Evolutionary conservation across 345 rosid species (phyloP).

Genomic region (Pugionium dolabratum): DNA sequence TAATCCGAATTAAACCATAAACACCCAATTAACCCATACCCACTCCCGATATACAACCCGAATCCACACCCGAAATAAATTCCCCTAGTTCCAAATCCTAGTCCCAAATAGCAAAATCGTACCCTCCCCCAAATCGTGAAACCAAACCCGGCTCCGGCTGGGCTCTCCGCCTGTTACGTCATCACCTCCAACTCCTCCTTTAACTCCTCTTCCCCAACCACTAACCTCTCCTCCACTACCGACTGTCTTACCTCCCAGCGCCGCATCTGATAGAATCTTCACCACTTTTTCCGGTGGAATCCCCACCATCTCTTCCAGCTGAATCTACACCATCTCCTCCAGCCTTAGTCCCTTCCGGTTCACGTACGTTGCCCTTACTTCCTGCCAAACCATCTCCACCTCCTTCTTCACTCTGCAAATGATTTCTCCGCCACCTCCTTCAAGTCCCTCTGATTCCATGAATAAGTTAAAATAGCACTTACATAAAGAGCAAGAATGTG

Average conservation of each 20-base stretch:
- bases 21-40: too few relatives aligned
- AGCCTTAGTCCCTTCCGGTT: slow-evolving; percentile 16
- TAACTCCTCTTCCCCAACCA: slow-evolving; percentile 20
- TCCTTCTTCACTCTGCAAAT: slow-evolving; percentile 21
- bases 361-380: slow-evolving; percentile 35
- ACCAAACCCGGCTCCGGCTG: slow-evolving; percentile 20
- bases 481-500: too few relatives aligned
- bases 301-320: background rate
- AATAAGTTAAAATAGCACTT: too few relatives aligned
- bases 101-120: too few relatives aligned
- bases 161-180: slow-evolving; percentile 28
- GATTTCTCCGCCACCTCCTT: slow-evolving; percentile 23
- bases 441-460: too few relatives aligned
- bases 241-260: slow-evolving; percentile 18
- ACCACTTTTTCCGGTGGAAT: background rate
- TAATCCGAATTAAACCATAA: too few relatives aligned
- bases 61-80: too few relatives aligned
- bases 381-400: slow-evolving; percentile 39
- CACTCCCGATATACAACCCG: too few relatives aligned
- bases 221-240: slow-evolving; percentile 22
- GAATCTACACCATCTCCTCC: background rate
- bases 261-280: background rate
- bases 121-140: too few relatives aligned
- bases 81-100: too few relatives aligned
- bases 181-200: slow-evolving; percentile 31